A percentile compares a stretch with the other conserved stretches of the same genome.
Conservation (phyloP, 2,329 filamentous ascomycete species). For the Aspergillus transmontanensis region DNA sequence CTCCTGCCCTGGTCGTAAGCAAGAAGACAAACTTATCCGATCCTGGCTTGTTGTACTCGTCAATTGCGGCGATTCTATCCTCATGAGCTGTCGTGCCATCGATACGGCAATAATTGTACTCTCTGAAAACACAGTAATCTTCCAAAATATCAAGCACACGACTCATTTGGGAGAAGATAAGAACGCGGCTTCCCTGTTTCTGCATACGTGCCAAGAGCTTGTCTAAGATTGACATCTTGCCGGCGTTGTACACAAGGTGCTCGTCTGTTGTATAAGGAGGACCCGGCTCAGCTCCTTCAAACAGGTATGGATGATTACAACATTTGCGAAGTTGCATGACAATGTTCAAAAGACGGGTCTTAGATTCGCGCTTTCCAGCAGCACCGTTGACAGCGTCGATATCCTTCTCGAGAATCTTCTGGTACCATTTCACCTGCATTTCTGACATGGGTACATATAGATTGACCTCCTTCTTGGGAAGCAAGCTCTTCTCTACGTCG, state of each 20-base stretch:
- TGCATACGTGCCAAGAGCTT: conserved; percentile 83
- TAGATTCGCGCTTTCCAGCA: conserved; percentile 93
- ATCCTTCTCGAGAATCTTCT: conserved; percentile 98
- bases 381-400: conserved; percentile 98
- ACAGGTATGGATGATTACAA: conserved; percentile 97
- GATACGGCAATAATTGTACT: conserved; percentile 95
- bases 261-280: conserved; percentile 98
- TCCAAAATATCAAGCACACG: conserved; percentile 94
- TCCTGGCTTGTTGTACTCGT: conserved; percentile 94
- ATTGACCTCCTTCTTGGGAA: conserved; percentile 97
- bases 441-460: conserved; percentile 98
- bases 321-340: conserved; percentile 99
- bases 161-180: conserved; percentile 99
- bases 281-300: conserved; percentile 94
- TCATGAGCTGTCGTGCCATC: conserved; percentile 96
- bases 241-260: conserved; percentile 88
- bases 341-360: conserved; percentile 94
- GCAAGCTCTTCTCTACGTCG: conserved; percentile 94
- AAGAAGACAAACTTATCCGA: conserved; percentile 98
- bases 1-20: conserved; percentile 91
- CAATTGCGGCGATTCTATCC: conserved; percentile 94
- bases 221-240: conserved; percentile 97
- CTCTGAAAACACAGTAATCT: conserved; percentile 95
- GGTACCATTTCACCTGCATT: conserved; percentile 99
- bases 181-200: conserved; percentile 85